Percentiles rank a stretch among this genome's conserved stretches.
Conservation (phyloP, 495 filamentous ascomycete genomes). For the Xylaria castorea region DNA sequence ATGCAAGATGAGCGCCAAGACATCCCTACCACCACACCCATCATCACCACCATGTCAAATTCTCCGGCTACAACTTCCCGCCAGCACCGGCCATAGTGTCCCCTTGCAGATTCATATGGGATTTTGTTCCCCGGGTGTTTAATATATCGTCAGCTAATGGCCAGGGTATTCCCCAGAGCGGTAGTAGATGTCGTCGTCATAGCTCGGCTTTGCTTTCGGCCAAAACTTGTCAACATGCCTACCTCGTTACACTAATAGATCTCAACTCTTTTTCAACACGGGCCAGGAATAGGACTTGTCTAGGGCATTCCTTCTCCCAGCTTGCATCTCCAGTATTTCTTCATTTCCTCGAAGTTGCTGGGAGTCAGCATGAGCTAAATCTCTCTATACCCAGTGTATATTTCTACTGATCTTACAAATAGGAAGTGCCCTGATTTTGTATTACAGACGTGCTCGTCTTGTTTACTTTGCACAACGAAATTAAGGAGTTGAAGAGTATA, state of each 20-base stretch:
- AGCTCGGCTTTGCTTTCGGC: neutral
- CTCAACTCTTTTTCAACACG: neutral
- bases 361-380: neutral
- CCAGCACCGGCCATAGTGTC: neutral
- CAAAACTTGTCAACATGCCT: conserved; percentile 15
- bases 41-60: neutral
- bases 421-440: neutral
- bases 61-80: neutral
- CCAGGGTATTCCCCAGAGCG: neutral
- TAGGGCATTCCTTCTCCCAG: neutral
- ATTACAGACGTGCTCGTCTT: neutral
- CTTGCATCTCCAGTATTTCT: neutral
- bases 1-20: conserved; percentile 8
- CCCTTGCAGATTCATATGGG: neutral
- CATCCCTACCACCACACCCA: neutral
- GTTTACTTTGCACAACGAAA: neutral
- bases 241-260: neutral
- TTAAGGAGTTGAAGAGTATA: neutral
- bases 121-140: neutral
- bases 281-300: neutral
- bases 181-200: conserved; percentile 1
- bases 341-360: neutral
- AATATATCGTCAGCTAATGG: neutral
- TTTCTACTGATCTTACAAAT: neutral
- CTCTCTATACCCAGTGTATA: neutral